phyloP scores from a whole-genome alignment of 768 basidiomycete species.

The Trametes punicea region DNA sequence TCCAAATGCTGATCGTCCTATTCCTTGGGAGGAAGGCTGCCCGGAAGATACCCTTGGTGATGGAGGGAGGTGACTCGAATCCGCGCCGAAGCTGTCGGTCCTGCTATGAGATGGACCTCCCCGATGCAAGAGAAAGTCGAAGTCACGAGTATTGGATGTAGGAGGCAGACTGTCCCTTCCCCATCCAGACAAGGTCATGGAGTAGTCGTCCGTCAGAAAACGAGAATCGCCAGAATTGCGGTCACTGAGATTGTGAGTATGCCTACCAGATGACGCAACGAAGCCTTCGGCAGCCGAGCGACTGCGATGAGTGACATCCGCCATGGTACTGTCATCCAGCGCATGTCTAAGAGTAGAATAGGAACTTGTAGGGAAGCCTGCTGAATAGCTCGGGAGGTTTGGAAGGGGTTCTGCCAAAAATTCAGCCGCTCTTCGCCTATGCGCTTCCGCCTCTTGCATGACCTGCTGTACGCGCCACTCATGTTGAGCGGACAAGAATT shows the following conservation, averaged over 20 bases:
- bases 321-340: conserved; percentile 2
- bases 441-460: conserved; percentile 12
- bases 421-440: neutral
- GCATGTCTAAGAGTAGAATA: conserved; percentile 16
- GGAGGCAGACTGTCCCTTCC: too few relatives aligned
- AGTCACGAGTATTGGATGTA: too few relatives aligned
- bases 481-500: neutral
- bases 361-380: neutral
- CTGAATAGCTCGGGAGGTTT: neutral
- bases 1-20: neutral
- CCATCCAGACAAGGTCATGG: too few relatives aligned
- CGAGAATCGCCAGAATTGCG: too few relatives aligned
- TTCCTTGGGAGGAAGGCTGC: neutral
- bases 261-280: neutral
- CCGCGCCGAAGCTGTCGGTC: too few relatives aligned
- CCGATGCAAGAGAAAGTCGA: too few relatives aligned
- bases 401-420: conserved; percentile 3
- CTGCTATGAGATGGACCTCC: too few relatives aligned
- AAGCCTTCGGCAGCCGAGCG: neutral
- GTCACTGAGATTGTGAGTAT: neutral
- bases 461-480: neutral
- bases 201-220: too few relatives aligned
- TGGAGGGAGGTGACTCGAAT: too few relatives aligned
- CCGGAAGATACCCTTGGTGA: too few relatives aligned
- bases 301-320: neutral